Base-by-base conservation (phyloP, 768 basidiomycete genomes). In the Calocybe indica region DNA sequence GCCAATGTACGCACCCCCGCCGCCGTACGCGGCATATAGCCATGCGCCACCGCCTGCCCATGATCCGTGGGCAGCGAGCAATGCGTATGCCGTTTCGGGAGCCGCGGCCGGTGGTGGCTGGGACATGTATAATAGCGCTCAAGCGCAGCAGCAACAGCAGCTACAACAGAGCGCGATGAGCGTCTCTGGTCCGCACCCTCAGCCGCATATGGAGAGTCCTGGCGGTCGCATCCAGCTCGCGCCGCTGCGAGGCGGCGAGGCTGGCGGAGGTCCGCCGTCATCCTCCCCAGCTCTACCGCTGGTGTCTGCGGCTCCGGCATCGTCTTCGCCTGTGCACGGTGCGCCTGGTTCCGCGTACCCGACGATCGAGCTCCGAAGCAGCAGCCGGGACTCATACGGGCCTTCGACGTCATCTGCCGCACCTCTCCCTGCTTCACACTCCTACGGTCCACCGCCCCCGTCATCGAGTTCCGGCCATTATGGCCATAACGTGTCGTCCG, bases 221-320 rank as follows among this genome's bases (percentile, higher is more conserved):
- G 62, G 58, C 22, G 75, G 73, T 50, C 55, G 78, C 44, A 79
- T 81, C 45, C 78, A 80, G 62, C 67, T 83, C 2, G 79, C 80
- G 37, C 82, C 82, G 49, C 55, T 84, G 56, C 40, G 76, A 15
- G 57, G 57, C 1, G 52, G 36, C 12, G 34, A 44, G 57, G 56
- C 29, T 11, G 13, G 13, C 31, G 42, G 42, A 7, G 22, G 22
- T 22, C 22, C 49, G 52, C 38, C 37, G 11, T 32, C 31, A n/a
- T 33, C 42, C n/a, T 43, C 30, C 5, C 42, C 42, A n/a, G 42
- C 35, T 30, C n/a, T 43, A 2, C 36, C 36, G 14, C 46, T 55
- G 28, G 58, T 58, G 31, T 33, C 31, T 43, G 49, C 49, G 44
- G 38, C 48, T 40, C 53, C 44, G 50, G 29, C 30, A 32, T 48